Evolutionary conservation across 2,329 filamentous ascomycete species (phyloP), one percentile per base, ranked within the genome.

Genomic region (Trichoderma gracile): DNA sequence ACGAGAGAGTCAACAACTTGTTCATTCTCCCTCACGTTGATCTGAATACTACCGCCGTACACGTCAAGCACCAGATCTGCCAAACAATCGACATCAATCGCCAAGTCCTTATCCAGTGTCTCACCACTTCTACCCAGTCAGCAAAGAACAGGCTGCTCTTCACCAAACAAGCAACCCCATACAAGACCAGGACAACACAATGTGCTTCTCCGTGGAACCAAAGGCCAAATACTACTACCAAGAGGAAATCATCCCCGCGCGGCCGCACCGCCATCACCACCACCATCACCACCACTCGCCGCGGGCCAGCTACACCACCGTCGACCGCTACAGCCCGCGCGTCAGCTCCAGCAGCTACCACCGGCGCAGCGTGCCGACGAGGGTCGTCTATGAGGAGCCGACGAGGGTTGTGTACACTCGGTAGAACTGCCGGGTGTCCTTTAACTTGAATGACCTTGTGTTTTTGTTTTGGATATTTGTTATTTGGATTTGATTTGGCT

Each of bases 191-290:
- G 15, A 45, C 6, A 55, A 3, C 23, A 58, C 55, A 47, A 58
- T 85, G 83, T 85, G 83, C 71, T 83, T 85, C 77, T 71, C 75
- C 53, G 67, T 74, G 62, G 75, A 78, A 65, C 78, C 80, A 62
- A 74, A 72, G 33, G 79, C 77, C 46, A 78, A 78, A 53, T 83
- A 85, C 76, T 85, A 85, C 77, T 84, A 85, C 73, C 80, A 80
- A 71, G 81, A 85, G 75, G 82, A 85, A 68, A 77, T 81, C 68
- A 77, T 82, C 53, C 82, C 82, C 49, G 76, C 79, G 64, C 76
- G 80, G 46, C 76, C 78, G 55, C 71, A 71, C 67, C 72, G 74
- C 59, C 72, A 70, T 38, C 73, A 77, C 55, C 73, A 74, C 53
- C 73, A 74, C 47, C 73, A 76, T 40, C 56, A 40, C 56, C 56